Conservation (phyloP, 2,329 filamentous ascomycete species). For the Lojkania enalia region DNA sequence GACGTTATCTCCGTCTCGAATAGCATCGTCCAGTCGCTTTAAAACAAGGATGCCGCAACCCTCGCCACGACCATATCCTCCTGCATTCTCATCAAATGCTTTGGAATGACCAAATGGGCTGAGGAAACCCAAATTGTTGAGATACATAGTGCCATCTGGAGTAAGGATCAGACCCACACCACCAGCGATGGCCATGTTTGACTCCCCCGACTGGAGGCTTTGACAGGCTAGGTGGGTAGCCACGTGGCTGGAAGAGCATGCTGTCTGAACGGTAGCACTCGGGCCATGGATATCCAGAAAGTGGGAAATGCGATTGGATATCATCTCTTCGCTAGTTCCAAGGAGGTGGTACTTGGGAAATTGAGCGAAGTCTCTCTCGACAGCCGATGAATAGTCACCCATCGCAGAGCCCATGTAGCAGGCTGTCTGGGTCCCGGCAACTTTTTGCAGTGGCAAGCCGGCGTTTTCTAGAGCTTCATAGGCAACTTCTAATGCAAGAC, state of each 20-base stretch:
- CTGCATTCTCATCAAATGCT: constrained; percentile 55
- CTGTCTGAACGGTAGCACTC: constrained; percentile 18
- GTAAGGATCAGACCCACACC: constrained; percentile 11
- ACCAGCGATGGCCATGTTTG: constrained; percentile 8
- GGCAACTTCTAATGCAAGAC: constrained; percentile 25
- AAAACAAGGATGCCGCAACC: constrained; percentile 47
- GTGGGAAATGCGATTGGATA: constrained; percentile 5
- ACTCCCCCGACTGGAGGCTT: constrained; percentile 18
- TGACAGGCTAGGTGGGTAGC: constrained; percentile 31
- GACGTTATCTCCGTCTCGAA: constrained; percentile 38
- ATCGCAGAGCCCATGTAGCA: not conserved
- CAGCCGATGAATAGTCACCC: not conserved
- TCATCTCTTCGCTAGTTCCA: not conserved
- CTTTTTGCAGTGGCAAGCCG: not conserved
- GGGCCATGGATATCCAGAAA: constrained; percentile 21
- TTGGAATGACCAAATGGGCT: constrained; percentile 26
- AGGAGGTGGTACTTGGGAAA: not conserved
- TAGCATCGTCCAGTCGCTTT: constrained; percentile 52
- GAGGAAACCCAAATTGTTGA: constrained; percentile 18
- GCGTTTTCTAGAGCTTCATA: constrained; percentile 45
- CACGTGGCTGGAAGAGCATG: constrained; percentile 19
- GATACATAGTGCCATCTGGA: not conserved
- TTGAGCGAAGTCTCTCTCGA: not conserved
- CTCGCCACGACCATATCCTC: constrained; percentile 67
- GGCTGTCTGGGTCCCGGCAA: not conserved